Evolutionary conservation across 345 rosid species (phyloP), one percentile per base, ranked within the genome.

Genomic region (Linum lewisii): DNA sequence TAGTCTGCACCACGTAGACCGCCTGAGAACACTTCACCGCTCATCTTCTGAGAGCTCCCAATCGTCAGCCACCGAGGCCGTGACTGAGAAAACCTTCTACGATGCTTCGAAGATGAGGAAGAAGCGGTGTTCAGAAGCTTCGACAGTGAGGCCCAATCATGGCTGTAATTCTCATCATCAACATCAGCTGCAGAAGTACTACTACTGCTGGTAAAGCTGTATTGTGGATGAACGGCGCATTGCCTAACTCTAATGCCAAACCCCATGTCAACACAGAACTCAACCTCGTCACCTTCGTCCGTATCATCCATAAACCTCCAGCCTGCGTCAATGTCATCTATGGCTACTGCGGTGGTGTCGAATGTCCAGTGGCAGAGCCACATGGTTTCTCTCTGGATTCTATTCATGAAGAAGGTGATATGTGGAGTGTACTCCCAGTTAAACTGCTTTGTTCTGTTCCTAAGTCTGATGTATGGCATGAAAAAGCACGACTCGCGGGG

Each of bases 291-390:
- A 6, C 57, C 57, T 54, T 54, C 14, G 1, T 54, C 57, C 16
- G 26, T 54, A 29, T 54, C 57, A 22, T 22, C 57, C 57, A 19
- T 21, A 15, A 54, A 23, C 26, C 57, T 54, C 57, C 57, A 54
- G 22, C 29, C 26, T 14, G 26, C 6, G 14, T 54, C 57, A 1
- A 22, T 21, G 7, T 54, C 57, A 22, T 54, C 24, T 3, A 21
- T 6, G 57, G 4, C 29, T 23, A 21, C 29, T 24, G 26, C 18
- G 4, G 22, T 23, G 6, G 24, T 22, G 26, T 54, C 57, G 29
- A 54, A 54, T 13, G 22, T 54, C 57, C 57, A 54, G 22, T 54
- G 26, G 57, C 57, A 54, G 26, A 54, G 18, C 57, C 57, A 54
- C 57, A 23, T 54, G 8, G 26, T 54, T 7, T 54, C 57, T 23